Evolutionary conservation across 140 eudicot species (phyloP).

Genomic region (Stevia rebaudiana): DNA sequence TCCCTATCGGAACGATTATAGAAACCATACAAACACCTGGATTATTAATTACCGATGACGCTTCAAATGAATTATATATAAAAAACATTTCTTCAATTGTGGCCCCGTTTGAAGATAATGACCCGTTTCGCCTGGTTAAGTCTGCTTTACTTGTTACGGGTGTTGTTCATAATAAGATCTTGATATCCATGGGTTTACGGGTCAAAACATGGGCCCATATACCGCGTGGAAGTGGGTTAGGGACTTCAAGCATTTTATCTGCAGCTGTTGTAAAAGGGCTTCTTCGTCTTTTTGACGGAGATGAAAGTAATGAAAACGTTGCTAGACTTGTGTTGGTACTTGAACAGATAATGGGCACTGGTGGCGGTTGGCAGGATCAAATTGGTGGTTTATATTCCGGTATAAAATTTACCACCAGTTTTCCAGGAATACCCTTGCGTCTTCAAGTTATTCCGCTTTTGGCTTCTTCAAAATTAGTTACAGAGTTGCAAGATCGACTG

Average conservation of each 20-base stretch:
- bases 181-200: constrained; percentile 46
- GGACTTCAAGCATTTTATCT: constrained; percentile 94
- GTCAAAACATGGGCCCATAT: constrained; percentile 90
- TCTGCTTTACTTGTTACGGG: constrained; percentile 85
- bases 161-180: constrained; percentile 36
- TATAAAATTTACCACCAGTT: constrained; percentile 72
- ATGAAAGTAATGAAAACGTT: constrained; percentile 78
- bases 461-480: constrained; percentile 61
- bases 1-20: constrained; percentile 75
- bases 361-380: constrained; percentile 99
- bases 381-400: constrained; percentile 91
- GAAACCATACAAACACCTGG: constrained; percentile 59
- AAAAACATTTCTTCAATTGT: constrained; percentile 43
- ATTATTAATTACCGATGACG: constrained; percentile 50
- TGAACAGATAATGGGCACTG: constrained; percentile 99
- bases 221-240: constrained; percentile 98
- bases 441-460: constrained; percentile 81
- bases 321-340: constrained; percentile 85
- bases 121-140: constrained; percentile 94
- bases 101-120: constrained; percentile 69
- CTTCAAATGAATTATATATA: constrained; percentile 50
- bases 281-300: constrained; percentile 66
- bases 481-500: constrained; percentile 69
- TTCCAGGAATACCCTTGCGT: constrained; percentile 92
- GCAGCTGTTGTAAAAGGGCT: constrained; percentile 98